Percentiles rank a stretch among this genome's conserved stretches.
Conservation (phyloP, 1,284 basidiomycete species). For the Puccinia sorghi region DNA sequence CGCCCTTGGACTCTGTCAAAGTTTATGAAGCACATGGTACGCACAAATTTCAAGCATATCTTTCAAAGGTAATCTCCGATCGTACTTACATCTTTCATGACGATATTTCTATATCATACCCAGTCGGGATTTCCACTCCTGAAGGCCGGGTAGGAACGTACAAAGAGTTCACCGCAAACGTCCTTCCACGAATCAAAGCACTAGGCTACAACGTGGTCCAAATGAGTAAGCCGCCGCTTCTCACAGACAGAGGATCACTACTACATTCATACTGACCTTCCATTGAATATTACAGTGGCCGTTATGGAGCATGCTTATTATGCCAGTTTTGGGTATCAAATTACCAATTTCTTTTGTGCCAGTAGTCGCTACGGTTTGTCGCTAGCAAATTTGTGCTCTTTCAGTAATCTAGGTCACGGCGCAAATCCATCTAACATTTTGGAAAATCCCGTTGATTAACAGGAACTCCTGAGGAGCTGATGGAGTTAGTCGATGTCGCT, state of each 20-base stretch:
- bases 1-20: conserved; percentile 68
- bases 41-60: conserved; percentile 48
- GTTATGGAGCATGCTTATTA: conserved; percentile 99
- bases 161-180: conserved; percentile 85
- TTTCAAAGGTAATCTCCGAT: neutral
- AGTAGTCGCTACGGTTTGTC: conserved; percentile 76
- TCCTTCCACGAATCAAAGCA: conserved; percentile 81
- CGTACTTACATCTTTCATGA: neutral
- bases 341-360: conserved; percentile 96
- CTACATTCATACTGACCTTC: conserved; percentile 3
- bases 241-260: neutral
- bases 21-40: conserved; percentile 90
- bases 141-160: conserved; percentile 88
- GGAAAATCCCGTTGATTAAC: conserved; percentile 9
- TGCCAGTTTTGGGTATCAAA: conserved; percentile 98
- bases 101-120: neutral
- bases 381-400: neutral
- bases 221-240: conserved; percentile 60
- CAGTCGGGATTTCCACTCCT: conserved; percentile 88
- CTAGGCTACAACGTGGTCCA: conserved; percentile 97
- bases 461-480: conserved; percentile 86
- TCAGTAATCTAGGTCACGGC: no score
- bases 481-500: conserved; percentile 90
- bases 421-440: neutral
- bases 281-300: conserved; percentile 55